These are phyloP conservation scores for Pleurotus djamor DNA, from an alignment of 768 basidiomycete genomes.

Conservation along the genomic window DNA sequence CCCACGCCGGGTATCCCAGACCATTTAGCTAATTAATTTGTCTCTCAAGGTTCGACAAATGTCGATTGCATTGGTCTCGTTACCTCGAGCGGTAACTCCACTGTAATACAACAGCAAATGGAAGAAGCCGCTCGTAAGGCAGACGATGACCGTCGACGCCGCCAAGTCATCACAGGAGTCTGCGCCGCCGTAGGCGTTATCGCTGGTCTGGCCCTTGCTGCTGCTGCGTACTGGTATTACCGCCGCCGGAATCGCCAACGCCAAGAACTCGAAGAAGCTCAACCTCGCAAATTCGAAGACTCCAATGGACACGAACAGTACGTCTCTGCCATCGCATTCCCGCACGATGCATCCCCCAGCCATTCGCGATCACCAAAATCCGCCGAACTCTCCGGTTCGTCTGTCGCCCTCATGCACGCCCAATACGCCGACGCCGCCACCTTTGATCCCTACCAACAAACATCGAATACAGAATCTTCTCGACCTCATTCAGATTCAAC, in stretches of 20 bases:
- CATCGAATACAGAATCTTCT: not conserved
- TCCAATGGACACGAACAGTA: not conserved
- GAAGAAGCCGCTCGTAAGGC: constrained; percentile 10
- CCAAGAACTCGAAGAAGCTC: constrained; percentile 1
- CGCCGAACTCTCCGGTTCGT: not conserved
- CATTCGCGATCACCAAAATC: not conserved
- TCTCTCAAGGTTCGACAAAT: constrained; percentile 22
- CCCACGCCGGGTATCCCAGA: too few relatives aligned
- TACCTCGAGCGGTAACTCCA: constrained; percentile 19
- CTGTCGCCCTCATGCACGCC: constrained; percentile 4
- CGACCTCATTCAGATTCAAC: not conserved
- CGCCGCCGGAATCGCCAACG: constrained; percentile 12
- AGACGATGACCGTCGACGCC: constrained; percentile 14
- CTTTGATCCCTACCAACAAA: not conserved
- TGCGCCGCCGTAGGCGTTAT: constrained; percentile 23
- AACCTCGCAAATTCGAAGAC: not conserved
- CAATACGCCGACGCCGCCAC: not conserved
- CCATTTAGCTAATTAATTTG: not conserved
- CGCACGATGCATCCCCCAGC: not conserved
- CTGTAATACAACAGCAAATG: constrained; percentile 10
- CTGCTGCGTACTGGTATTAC: constrained; percentile 13
- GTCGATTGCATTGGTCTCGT: constrained; percentile 24
- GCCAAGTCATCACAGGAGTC: constrained; percentile 25
- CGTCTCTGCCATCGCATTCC: constrained; percentile 3
- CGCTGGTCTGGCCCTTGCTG: not conserved